Base-by-base conservation (phyloP, 2,329 filamentous ascomycete genomes). In the Tolypocladium album region DNA sequence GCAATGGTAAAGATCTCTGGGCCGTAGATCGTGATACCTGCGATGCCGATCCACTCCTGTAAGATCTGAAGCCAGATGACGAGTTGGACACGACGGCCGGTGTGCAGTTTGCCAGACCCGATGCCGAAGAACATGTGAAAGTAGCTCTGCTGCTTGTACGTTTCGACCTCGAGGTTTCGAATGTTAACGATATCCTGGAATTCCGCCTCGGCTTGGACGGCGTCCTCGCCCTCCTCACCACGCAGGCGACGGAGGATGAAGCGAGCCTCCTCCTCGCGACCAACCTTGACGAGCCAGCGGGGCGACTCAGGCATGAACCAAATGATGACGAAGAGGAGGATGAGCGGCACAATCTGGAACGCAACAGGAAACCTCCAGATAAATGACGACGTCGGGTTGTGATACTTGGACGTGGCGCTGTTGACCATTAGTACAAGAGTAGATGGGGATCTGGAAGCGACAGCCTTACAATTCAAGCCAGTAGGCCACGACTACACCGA, bases 221-320 rank as follows among this genome's bases (percentile, higher is more conserved):
- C 75, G 13, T 85, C 81, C 7, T 81, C 78, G 2, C 76, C 78
- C 12, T 76, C 77, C 22, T 76, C 78, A 1, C 88, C 88, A 47
- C 88, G 84, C 0, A 90, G 78, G 15, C 86, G 78, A 1, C 77
- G 76, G 0, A 91, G 77, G 55, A 91, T 82, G 62, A 83, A 88
- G 13, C 80, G 80, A 0, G 86, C 87, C 69, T 90, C 88, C 0
- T 88, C 81, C 42, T 86, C 78, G 0, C 86, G 80, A 0, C 85
- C 86, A 7, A 81, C 82, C 64, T 89, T 89, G 63, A 83, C 80
- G 0, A 90, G 79, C 81, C 83, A 88, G 1, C 87, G 77, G 0
- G 86, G 87, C 0, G 84, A 87, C 64, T 90, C 88, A 0, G 87
- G 88, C 70, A 89, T 86, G 72, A 88, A 83, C 80, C 84, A 85